phyloP scores from a whole-genome alignment of 345 rosid genomes.

The Pseudoturritis turrita region DNA sequence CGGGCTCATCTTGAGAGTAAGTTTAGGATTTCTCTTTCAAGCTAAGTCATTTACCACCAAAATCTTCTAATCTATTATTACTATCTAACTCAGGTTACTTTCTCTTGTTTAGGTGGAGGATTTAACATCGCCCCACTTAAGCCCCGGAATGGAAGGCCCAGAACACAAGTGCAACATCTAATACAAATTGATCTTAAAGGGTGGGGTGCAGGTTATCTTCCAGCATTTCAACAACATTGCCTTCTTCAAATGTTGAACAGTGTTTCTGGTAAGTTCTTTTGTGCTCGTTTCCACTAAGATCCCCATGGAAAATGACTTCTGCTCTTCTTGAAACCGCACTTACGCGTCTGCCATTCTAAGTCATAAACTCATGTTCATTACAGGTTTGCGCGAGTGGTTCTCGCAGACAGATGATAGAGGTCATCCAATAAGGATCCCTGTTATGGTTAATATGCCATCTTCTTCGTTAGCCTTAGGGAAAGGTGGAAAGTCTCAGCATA shows the following conservation, averaged over 20 bases:
- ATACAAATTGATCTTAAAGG: slow-evolving; percentile 99
- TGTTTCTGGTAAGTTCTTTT: slow-evolving; percentile 72
- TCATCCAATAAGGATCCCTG: slow-evolving; percentile 89
- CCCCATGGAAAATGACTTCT: neutral
- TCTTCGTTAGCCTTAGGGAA: slow-evolving; percentile 55
- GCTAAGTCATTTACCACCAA: neutral
- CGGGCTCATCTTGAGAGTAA: slow-evolving; percentile 97
- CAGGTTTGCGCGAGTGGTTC: slow-evolving; percentile 98
- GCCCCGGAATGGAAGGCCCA: slow-evolving; percentile 76
- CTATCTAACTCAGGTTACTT: neutral
- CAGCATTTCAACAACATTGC: slow-evolving; percentile 96
- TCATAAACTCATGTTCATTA: neutral
- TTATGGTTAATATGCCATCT: slow-evolving; percentile 94
- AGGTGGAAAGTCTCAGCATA: slow-evolving; percentile 44
- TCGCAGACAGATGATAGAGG: slow-evolving; percentile 92
- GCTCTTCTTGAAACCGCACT: neutral
- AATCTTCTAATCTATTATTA: neutral
- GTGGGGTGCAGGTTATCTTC: slow-evolving; percentile 86
- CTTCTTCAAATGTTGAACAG: slow-evolving; percentile 97
- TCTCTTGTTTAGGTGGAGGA: slow-evolving; percentile 80
- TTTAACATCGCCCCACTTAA: slow-evolving; percentile 87
- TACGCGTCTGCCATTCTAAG: neutral
- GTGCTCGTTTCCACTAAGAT: neutral
- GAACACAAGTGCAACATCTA: slow-evolving; percentile 93
- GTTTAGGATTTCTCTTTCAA: slow-evolving; percentile 25